Conservation (phyloP, 768 basidiomycete species). For the Suillus brevipes region DNA sequence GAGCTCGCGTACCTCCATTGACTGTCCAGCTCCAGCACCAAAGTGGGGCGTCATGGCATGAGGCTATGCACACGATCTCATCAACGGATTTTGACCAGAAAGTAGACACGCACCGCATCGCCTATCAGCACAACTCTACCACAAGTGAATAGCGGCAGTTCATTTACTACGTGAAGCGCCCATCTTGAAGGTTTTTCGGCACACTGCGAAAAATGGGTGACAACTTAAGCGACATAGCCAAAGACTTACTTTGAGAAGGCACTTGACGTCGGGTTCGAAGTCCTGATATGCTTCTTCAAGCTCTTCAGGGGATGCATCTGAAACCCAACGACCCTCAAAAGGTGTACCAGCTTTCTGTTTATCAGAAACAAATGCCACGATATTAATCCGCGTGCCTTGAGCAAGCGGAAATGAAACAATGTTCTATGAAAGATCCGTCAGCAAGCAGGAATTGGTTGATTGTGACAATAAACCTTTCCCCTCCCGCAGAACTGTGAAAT, state of each 20-base stretch:
- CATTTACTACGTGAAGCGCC: slow-evolving; percentile 44
- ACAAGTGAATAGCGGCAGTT: slow-evolving; percentile 39
- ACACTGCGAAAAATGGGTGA: slow-evolving; percentile 23
- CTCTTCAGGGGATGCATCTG: slow-evolving; percentile 34
- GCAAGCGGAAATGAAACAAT: slow-evolving; percentile 42
- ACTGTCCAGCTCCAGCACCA: slow-evolving; percentile 28
- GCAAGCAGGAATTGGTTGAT: background rate
- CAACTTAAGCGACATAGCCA: background rate
- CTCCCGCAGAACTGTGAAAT: slow-evolving; percentile 16
- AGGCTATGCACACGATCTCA: slow-evolving; percentile 8
- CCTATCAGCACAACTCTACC: slow-evolving; percentile 48
- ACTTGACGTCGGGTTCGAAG: slow-evolving; percentile 39
- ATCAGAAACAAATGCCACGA: slow-evolving; percentile 33
- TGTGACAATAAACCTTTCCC: slow-evolving; percentile 9
- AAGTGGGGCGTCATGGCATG: slow-evolving; percentile 29
- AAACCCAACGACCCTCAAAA: slow-evolving; percentile 34
- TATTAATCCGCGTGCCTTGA: slow-evolving; percentile 37
- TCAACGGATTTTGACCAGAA: background rate
- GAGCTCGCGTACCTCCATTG: slow-evolving; percentile 21
- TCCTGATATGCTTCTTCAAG: slow-evolving; percentile 28
- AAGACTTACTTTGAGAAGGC: slow-evolving; percentile 28
- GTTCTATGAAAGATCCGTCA: slow-evolving; percentile 28
- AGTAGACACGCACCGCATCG: slow-evolving; percentile 41
- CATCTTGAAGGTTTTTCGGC: slow-evolving; percentile 41
- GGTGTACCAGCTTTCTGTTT: slow-evolving; percentile 28